phyloP scores from a whole-genome alignment of 164 flowering plant genomes.

The Kalanchoe fedtschenkoi region DNA sequence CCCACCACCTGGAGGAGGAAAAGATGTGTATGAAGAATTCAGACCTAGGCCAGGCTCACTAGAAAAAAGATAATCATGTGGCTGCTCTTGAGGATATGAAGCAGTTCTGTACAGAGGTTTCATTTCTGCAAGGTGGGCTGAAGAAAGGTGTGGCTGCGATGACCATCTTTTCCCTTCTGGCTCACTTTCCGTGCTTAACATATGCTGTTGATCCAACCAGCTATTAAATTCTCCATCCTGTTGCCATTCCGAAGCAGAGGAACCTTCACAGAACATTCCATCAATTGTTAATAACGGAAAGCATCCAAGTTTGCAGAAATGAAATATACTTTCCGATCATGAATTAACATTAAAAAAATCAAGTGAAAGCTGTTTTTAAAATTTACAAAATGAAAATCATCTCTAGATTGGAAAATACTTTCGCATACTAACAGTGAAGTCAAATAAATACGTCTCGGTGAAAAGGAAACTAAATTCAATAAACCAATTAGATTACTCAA shows the following conservation, averaged over 20 bases:
- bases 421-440: not conserved
- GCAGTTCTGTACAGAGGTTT: slow-evolving; percentile 73
- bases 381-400: not conserved
- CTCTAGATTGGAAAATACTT: not conserved
- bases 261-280: slow-evolving; percentile 31
- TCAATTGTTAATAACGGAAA: not conserved
- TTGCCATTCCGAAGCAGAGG: slow-evolving; percentile 58
- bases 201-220: slow-evolving; percentile 53
- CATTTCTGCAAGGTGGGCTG: slow-evolving; percentile 27
- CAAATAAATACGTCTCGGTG: too few species aligned
- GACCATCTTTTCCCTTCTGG: slow-evolving; percentile 64
- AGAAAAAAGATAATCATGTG: slow-evolving; percentile 31
- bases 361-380: not conserved
- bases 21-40: slow-evolving; percentile 55
- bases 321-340: not conserved
- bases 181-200: slow-evolving; percentile 28
- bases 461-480: not conserved
- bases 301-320: not conserved
- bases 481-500: not conserved
- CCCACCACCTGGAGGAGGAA: slow-evolving; percentile 59
- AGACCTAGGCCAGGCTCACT: slow-evolving; percentile 63
- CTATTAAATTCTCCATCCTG: slow-evolving; percentile 43
- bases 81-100: slow-evolving; percentile 58
- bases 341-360: not conserved
- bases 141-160: slow-evolving; percentile 48